Evolutionary conservation across 768 basidiomycete genomes (phyloP).

Genomic region (Pulveroboletus sp.): DNA sequence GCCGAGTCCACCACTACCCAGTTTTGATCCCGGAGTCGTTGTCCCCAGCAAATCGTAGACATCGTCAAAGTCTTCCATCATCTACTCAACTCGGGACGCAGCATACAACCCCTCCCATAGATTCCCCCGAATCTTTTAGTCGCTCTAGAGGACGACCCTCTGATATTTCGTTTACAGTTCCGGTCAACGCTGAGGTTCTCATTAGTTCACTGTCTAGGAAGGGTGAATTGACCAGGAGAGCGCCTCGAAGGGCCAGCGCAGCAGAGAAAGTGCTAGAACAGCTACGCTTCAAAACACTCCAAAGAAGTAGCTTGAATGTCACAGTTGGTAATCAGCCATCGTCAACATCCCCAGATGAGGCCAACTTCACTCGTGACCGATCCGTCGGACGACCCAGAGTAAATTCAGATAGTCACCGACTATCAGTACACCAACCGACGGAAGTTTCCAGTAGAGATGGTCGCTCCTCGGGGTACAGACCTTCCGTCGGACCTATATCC

Average conservation of each 20-base stretch:
- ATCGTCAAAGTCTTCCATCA: slow-evolving; percentile 29
- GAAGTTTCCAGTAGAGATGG: slow-evolving; percentile 20
- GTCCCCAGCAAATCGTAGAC: slow-evolving; percentile 21
- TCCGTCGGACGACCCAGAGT: slow-evolving; percentile 23
- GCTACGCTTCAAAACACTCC: slow-evolving; percentile 52
- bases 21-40: slow-evolving; percentile 49
- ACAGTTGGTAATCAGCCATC: slow-evolving; percentile 14
- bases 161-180: slow-evolving; percentile 18
- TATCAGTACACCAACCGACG: slow-evolving; percentile 19
- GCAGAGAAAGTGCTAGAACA: slow-evolving; percentile 69
- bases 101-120: slow-evolving; percentile 2
- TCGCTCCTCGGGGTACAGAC: slow-evolving; percentile 22
- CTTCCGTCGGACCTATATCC: slow-evolving; percentile 21
- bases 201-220: slow-evolving; percentile 29
- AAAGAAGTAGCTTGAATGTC: slow-evolving; percentile 34
- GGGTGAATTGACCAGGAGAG: slow-evolving; percentile 28
- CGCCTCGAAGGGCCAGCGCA: slow-evolving; percentile 52
- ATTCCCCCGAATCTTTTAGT: slow-evolving; percentile 11
- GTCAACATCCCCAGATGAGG: slow-evolving; percentile 16
- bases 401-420: slow-evolving; percentile 28
- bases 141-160: slow-evolving; percentile 22
- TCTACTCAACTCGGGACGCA: slow-evolving; percentile 13
- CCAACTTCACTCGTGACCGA: slow-evolving; percentile 14
- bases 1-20: slow-evolving; percentile 92
- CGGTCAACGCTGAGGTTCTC: slow-evolving; percentile 15